Evolutionary conservation across 139 green algal species (phyloP), one percentile per base, ranked within the genome.

Genomic region (Asterochloris erici): DNA sequence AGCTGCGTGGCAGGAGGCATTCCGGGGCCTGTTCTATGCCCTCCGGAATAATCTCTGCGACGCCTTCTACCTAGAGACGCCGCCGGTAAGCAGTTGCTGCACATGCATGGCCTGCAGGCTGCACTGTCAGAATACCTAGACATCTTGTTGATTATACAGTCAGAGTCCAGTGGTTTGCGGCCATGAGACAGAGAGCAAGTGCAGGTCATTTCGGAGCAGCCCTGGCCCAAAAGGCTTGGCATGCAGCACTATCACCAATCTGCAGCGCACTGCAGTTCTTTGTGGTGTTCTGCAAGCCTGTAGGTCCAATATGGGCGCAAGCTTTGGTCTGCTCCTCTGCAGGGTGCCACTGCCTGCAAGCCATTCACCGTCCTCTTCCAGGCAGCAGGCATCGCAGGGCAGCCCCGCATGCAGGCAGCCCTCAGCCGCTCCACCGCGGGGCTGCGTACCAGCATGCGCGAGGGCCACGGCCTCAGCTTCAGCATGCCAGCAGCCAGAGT

Each of bases 361-460:
- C 86, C 85, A 12, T 88, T 83, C 64, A 84, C 81, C 11, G 86
- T 79, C 0, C 84, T 93, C 27, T 95, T 95, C 81, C 79, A 84
- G 0, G 82, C 83, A 11, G 81, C 86, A 2, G 88, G 89, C n/a
- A 68, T 91, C 62, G 84, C 82, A 16, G 87, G 91, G 64, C 70
- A 74, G 1, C 68, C n/a, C 1, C 75, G 78, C 13, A 16, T 87
- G 27, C 89, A 91, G 13, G 90, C 90, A 15, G 28, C 91, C 17
- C 60, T 95, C 16, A 91, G 87, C 14, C 85, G 64, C 16, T 73
- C 63, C 10, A 74, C 78, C 0, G 16, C 62, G 1, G 63, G 78
- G 11, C 63, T 82, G 11, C 68, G 78, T 13, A 74, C 63, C 12
- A 47, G 61, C 63, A 82, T 73, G 63, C 78, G 63, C 14, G 61